phyloP scores from a whole-genome alignment of 306 rosid species.

The Carpinus viminea region DNA sequence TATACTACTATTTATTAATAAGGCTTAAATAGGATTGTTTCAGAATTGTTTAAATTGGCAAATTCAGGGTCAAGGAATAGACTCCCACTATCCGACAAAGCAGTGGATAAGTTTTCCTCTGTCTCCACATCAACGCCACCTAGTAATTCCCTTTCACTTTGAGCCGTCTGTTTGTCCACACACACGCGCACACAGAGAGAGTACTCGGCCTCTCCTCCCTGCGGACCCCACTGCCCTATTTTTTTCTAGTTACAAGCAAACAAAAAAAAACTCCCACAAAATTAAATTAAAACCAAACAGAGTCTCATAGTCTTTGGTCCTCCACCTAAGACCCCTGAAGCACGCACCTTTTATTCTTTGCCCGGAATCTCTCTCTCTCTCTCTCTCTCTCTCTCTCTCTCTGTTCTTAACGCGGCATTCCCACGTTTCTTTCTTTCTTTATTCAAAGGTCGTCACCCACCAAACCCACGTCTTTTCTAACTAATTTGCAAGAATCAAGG shows the following conservation, averaged over 20 bases:
- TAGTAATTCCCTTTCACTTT: slow-evolving; percentile 10
- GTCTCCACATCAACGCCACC: slow-evolving; percentile 21
- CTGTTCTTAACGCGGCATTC: slow-evolving; percentile 48
- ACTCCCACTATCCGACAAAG: too few species aligned
- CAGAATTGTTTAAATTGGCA: too few species aligned
- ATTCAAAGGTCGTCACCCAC: slow-evolving; percentile 19
- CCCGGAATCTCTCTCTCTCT: neutral
- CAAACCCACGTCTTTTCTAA: slow-evolving; percentile 26
- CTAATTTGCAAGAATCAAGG: slow-evolving; percentile 2
- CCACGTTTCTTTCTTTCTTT: slow-evolving; percentile 35
- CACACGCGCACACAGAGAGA: too few species aligned
- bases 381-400: neutral
- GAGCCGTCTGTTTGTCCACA: neutral
- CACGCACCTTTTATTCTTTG: neutral
- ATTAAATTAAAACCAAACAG: neutral
- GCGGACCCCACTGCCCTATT: neutral
- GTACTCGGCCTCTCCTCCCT: neutral
- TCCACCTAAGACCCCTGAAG: neutral
- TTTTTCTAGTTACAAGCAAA: too few species aligned
- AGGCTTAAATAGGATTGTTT: too few species aligned
- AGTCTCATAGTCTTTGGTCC: neutral
- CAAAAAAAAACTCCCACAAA: neutral
- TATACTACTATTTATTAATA: too few species aligned
- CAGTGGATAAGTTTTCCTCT: neutral
- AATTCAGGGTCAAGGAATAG: too few species aligned